These are phyloP conservation scores for Artemisia annua DNA, from an alignment of 129 eudicot genomes.

Conservation along the genomic window DNA sequence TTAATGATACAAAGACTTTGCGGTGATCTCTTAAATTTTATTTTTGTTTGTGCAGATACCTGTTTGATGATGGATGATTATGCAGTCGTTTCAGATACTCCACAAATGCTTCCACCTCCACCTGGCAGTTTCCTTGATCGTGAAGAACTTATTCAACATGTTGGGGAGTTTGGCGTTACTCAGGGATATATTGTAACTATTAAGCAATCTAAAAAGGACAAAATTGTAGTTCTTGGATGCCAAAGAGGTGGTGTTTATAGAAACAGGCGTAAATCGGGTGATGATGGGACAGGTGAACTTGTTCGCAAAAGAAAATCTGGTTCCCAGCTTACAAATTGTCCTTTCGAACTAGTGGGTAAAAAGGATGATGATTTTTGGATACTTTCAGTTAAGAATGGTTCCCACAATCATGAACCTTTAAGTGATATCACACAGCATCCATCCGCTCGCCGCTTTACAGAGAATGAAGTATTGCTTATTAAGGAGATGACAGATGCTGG, in stretches of 20 bases:
- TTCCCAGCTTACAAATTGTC: slow-evolving; percentile 88
- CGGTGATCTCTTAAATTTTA: slow-evolving; percentile 2
- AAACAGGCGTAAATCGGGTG: slow-evolving; percentile 61
- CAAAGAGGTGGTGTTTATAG: slow-evolving; percentile 93
- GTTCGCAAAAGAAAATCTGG: slow-evolving; percentile 65
- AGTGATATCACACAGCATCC: slow-evolving; percentile 87
- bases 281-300: slow-evolving; percentile 56
- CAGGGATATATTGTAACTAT: slow-evolving; percentile 91
- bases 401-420: slow-evolving; percentile 87
- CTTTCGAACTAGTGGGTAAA: slow-evolving; percentile 80
- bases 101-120: slow-evolving; percentile 91
- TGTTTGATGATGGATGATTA: slow-evolving; percentile 41
- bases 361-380: slow-evolving; percentile 87
- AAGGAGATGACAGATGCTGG: slow-evolving; percentile 96
- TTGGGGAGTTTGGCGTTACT: slow-evolving; percentile 73
- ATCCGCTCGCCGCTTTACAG: slow-evolving; percentile 78
- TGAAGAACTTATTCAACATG: slow-evolving; percentile 86
- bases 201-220: slow-evolving; percentile 80
- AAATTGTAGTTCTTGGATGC: slow-evolving; percentile 81
- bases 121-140: slow-evolving; percentile 83
- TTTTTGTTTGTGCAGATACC: slow-evolving; percentile 24
- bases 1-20: background rate
- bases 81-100: slow-evolving; percentile 39
- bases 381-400: slow-evolving; percentile 67
- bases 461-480: slow-evolving; percentile 67